Base-by-base conservation (phyloP, 331 rosid genomes). In the Erythrophleum ivorense region DNA sequence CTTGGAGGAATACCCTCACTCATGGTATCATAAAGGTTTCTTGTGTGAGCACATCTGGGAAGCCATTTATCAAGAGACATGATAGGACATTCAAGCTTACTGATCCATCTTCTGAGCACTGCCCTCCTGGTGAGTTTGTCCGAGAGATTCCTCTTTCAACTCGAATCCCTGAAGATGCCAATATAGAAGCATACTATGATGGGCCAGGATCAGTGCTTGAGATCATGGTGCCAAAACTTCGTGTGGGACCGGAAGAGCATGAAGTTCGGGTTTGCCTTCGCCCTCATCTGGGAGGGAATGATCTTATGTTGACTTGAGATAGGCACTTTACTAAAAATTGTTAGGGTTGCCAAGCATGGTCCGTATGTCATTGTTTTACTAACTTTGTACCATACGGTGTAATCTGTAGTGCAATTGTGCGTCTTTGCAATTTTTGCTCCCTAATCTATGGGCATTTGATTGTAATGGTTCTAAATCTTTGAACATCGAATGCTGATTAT, bases 151-250 rank as follows among this genome's bases (percentile, higher is more conserved):
- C 90, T 0, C 98, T 94, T 14, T 84, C 93, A 31, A 94, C 92
- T 68, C 92, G 94, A 76, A 94, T 94, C 82, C 97, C 94, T 3
- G 98, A 94, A 84, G 94, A 89, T 52, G 98, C 89, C 64, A 90
- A 89, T 54, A 88, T 94, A 57, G 98, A 94, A 85, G 98, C 98
- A 41, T 91, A 89, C 73, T 91, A 89, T 46, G 95, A 94, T 14
- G 97, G 90, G 43, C 95, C 97, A 68, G 97, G 98, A 70, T 94
- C 97, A 0, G 90, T 86, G 69, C 98, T 94, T 5, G 97, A 94
- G 97, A 90, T 94, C 71, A 83, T 83, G 87, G 98, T 94, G 81
- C 98, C 97, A 55, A 94, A 89, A 79, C 94, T 87, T 24, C 92
- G 80, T 0, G 86, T 45, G 0, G 97, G 95, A 29, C 88, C 97